Base-by-base conservation (phyloP, 352 stramenopile genomes). In the Globisporangium apiculatum region DNA sequence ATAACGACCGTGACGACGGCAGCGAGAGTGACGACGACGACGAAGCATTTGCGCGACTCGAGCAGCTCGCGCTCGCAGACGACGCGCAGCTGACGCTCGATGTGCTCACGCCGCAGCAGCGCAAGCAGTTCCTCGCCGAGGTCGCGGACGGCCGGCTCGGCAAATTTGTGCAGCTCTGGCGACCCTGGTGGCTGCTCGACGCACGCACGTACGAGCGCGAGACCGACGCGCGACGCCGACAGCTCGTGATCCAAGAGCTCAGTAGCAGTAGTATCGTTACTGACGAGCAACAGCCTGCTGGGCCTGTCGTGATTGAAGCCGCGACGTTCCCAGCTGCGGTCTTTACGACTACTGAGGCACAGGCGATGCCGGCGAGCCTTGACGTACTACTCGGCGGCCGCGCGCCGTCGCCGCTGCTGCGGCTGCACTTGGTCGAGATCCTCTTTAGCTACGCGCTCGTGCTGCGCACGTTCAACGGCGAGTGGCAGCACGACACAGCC, bases 381-480 rank as follows among this genome's bases (percentile, higher is more conserved):
- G 58, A 46, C 7, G 11, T n/a, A 35, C 17, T 90, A 10, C 62
- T 87, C 6, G 59, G 51, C 38, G 60, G 60, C 3, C 62, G 49
- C 24, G 37, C 65, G 3, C 72, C 74, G 7, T 80, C 81, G 43
- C 72, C 71, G 2, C 69, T 46, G 10, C 64, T 94, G 9, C 58
- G 61, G 18, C 87, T 75, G 49, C 75, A 94, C 61, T 52, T 91
- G 47, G 49, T 89, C 3, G 83, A 94, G 59, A 40, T 89, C 12
- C 52, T 91, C 6, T 88, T 87, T 45, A 72, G 77, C 2, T 94
- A 94, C 57, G 71, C 72, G 11, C 55, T 85, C n/a, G 69, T 87
- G 7, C 64, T 94, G 67, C 76, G 83, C 10, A 68, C 52, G 43
- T 94, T 87, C 67, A 94, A 94, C 24, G 83, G 83, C 17, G 83